Evolutionary conservation across 257 asterid genomes (phyloP).

Genomic region (Plantago major): DNA sequence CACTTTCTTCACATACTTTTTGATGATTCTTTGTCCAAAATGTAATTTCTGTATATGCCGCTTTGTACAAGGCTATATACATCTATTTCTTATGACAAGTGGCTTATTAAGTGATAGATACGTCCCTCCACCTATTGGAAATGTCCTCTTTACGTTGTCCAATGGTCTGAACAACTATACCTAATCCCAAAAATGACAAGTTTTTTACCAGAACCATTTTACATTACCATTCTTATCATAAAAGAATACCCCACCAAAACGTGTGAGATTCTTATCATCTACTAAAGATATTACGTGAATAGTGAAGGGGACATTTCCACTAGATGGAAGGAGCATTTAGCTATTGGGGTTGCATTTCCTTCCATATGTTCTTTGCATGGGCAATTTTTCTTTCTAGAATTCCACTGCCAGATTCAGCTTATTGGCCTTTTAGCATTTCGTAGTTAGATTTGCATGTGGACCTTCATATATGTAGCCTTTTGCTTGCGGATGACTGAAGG

Average conservation of each 20-base stretch:
- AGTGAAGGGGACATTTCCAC: too few relatives aligned
- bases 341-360: conserved; percentile 11
- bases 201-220: too few relatives aligned
- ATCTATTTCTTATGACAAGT: conserved; percentile 4
- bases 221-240: too few relatives aligned
- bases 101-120: too few relatives aligned
- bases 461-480: conserved; percentile 8
- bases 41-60: conserved; percentile 11
- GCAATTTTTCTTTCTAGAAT: conserved; percentile 11
- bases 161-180: too few relatives aligned
- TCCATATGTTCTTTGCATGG: neutral
- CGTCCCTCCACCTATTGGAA: too few relatives aligned
- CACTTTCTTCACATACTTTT: conserved; percentile 9
- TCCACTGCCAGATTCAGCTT: conserved; percentile 13
- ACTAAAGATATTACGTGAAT: too few relatives aligned
- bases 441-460: conserved; percentile 2
- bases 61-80: neutral
- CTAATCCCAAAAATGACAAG: too few relatives aligned
- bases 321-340: too few relatives aligned
- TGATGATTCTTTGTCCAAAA: conserved; percentile 4
- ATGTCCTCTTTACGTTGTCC: too few relatives aligned
- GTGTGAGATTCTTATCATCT: too few relatives aligned
- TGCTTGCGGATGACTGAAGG: conserved; percentile 10
- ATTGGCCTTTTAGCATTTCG: neutral
- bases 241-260: too few relatives aligned